A percentile compares a stretch with the other conserved stretches of the same genome.
phyloP scores from a whole-genome alignment of 2,329 filamentous ascomycete genomes.

The Claviceps paspali region DNA sequence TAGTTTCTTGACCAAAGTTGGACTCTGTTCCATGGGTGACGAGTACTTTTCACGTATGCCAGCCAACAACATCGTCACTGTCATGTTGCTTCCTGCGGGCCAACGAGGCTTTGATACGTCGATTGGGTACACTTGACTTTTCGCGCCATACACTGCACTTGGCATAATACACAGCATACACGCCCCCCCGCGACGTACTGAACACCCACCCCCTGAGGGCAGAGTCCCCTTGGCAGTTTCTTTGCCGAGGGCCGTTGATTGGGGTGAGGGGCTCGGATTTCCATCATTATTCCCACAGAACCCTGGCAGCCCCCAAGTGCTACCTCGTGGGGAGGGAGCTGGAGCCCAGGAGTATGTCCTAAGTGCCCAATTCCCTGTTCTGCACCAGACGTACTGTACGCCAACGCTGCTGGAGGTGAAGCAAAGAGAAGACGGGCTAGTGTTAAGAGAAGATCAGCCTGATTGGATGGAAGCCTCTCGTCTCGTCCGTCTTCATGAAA shows the following conservation, averaged over 20 bases:
- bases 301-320: conserved; percentile 8
- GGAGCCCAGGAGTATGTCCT: too few species aligned
- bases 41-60: conserved; percentile 11
- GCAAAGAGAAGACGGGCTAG: too few species aligned
- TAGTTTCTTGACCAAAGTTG: conserved; percentile 14
- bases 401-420: too few species aligned
- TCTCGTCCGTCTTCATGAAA: too few species aligned
- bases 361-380: conserved; percentile 2
- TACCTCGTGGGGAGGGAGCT: conserved; percentile 13
- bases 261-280: conserved; percentile 1
- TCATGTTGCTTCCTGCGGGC: conserved; percentile 19
- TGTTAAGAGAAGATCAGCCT: too few species aligned
- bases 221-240: conserved; percentile 12
- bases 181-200: conserved; percentile 10
- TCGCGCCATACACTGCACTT: conserved; percentile 18
- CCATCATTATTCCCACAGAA: not conserved
- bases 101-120: conserved; percentile 21
- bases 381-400: too few species aligned
- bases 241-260: conserved; percentile 10
- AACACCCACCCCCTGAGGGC: conserved; percentile 2
- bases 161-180: conserved; percentile 14
- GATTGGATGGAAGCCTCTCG: too few species aligned
- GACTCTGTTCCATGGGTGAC: conserved; percentile 16
- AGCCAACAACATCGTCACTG: conserved; percentile 15
- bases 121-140: conserved; percentile 27